Evolutionary conservation across 1,284 basidiomycete species (phyloP), one percentile per base, ranked within the genome.

Genomic region (Lignosus rhinocerotis): DNA sequence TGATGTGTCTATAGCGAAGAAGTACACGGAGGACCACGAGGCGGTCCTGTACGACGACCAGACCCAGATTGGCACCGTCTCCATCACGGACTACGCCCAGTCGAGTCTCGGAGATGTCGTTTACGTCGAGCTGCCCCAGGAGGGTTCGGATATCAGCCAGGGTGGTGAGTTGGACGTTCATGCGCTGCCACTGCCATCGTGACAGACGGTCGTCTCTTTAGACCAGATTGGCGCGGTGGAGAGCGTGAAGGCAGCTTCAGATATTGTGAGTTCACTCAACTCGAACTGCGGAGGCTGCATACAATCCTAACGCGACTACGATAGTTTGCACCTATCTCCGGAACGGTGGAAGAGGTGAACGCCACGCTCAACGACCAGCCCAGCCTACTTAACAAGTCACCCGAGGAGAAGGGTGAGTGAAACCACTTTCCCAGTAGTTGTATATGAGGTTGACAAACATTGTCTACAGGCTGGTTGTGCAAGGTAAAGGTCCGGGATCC

Each of bases 211-310:
- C 14, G 51, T 56, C 44, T 54, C 8, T 21, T 39, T 43, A 98
- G 96, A 95, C 58, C 80, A 90, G 67, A 93, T 98, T 70, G 96
- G 97, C 55, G 93, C 94, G 7, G 94, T 99, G 30, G 96, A 99
- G 78, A 97, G 94, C 66, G 96, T 99, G 64, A 99, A 99, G 76
- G 94, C 96, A 42, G 94, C 95, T 34, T 97, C 95, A 7, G 96
- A 98, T 74, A 96, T 98, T 72, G 91, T 73, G 62, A 81, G 81
- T 68, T 6, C 49, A 36, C 43, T 7, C n/a, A n/a, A 6, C 8
- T 38, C 19, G 16, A 8, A 25, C 17, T 21, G 14, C 32, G 33
- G 1, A 17, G 30, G 6, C 9, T 19, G 1, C 21, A 12, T 38
- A 12, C 12, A 8, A 10, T 58, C 19, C 32, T 60, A 30, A 48